Conservation (phyloP, 768 basidiomycete genomes). For the Terana coerulea region DNA sequence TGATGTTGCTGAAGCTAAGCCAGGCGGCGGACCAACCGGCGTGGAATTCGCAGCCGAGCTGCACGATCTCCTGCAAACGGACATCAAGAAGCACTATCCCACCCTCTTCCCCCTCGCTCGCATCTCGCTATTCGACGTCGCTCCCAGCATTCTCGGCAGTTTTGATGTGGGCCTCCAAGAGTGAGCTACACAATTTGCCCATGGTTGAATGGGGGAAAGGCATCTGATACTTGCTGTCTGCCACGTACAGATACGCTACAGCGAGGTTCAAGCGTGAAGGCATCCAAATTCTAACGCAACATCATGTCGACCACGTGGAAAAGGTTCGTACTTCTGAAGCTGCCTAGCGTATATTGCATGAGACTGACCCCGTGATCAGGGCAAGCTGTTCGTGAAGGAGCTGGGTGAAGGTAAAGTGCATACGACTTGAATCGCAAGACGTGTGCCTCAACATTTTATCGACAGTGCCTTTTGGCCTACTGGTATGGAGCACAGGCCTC, state of each 20-base stretch:
- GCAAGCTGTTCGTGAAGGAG: conserved; percentile 66
- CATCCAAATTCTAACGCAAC: conserved; percentile 65
- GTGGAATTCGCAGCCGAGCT: conserved; percentile 84
- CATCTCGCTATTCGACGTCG: conserved; percentile 83
- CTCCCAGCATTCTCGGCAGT: conserved; percentile 65
- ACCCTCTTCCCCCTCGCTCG: conserved; percentile 56
- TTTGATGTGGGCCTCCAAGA: conserved; percentile 68
- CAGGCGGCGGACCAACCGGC: conserved; percentile 75
- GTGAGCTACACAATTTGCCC: conserved; percentile 32
- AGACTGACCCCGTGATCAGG: conserved; percentile 32
- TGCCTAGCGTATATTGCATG: not conserved
- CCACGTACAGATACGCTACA: conserved; percentile 52
- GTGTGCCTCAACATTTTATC: conserved; percentile 8
- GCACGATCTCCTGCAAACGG: conserved; percentile 69
- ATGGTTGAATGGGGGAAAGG: too few species aligned
- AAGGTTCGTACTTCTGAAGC: conserved; percentile 33
- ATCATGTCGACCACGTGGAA: conserved; percentile 70
- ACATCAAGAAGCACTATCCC: conserved; percentile 61
- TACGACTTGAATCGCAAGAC: too few species aligned
- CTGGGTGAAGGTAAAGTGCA: conserved; percentile 55
- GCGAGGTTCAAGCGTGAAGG: conserved; percentile 72
- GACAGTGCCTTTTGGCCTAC: conserved; percentile 72
- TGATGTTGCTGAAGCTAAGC: not conserved
- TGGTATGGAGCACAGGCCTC: conserved; percentile 88
- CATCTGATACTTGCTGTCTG: conserved; percentile 3